Base-by-base conservation (phyloP, 257 asterid genomes). In the Buddleja alternifolia region DNA sequence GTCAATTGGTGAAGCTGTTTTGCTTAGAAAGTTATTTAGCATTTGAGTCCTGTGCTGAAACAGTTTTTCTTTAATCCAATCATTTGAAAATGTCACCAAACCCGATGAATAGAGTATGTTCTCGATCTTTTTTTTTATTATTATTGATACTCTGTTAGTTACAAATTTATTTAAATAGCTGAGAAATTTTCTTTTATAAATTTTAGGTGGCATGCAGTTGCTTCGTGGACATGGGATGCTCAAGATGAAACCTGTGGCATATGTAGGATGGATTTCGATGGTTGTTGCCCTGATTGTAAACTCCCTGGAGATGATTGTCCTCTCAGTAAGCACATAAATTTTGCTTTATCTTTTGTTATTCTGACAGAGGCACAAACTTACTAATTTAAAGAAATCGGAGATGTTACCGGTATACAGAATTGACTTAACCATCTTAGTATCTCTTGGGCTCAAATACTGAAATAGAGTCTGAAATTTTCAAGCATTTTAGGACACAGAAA, bases 161-260 rank as follows among this genome's bases (percentile, higher is more conserved):
- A 60, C 21, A 45, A 4, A 73, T 40, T 20, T 19, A 25, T 46
- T 45, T 16, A 23, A 19, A 37, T 2, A 70, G 51, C 69, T 63
- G 23, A 72, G 15, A 12, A 19, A 24, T 48, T n/a, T 29, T 54
- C 10, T 63, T 57, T 55, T 12, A 1, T 65, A 29, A 9, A 46
- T 69, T 66, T 42, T 70, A 90, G 95, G 70, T 92, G 95, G 98
- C 95, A 86, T 75, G 95, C 90, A 21, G 92, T 93, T 75, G 86
- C 93, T 72, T 86, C 93, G n/a, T 93, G 98, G 96, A 88, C 96
- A 69, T 90, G 98, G 98, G 90, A 93, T 77, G 98, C 96, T 17
- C 96, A 89, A 80, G 98, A 92, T 67, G 98, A 89, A 76, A 87
- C 96, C 17, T 91, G 97, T 60, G 97, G 97, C 51, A 87, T 92